Evolutionary conservation across 305 asterid species (phyloP).

Genomic region (Fraxinus ornus): DNA sequence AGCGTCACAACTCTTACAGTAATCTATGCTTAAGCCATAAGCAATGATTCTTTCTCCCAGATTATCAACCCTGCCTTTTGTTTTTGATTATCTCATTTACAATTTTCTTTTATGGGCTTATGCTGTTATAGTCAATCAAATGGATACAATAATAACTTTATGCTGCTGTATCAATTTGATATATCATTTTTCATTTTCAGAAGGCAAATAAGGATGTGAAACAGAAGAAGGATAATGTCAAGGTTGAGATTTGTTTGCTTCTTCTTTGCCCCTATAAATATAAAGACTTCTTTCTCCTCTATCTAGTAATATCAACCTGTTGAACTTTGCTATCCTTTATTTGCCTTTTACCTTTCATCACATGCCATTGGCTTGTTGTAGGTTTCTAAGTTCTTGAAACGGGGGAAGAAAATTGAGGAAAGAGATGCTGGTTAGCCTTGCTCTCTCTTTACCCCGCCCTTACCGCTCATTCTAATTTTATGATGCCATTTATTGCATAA

Average conservation of each 20-base stretch:
- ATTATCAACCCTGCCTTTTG: conserved; percentile 9
- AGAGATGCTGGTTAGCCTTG: conserved; percentile 34
- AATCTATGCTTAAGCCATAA: background rate
- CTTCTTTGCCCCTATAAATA: conserved; percentile 8
- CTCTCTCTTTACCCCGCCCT: background rate
- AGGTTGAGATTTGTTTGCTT: conserved; percentile 29
- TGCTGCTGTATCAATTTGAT: conserved; percentile 13
- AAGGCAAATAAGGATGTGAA: conserved; percentile 34
- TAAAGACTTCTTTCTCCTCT: background rate
- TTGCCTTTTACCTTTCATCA: background rate
- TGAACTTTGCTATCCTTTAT: background rate
- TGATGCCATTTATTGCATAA: conserved; percentile 12
- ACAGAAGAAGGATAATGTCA: conserved; percentile 30
- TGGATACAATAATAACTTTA: conserved; percentile 3
- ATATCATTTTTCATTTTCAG: conserved; percentile 34
- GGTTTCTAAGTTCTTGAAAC: conserved; percentile 32
- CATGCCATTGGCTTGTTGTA: conserved; percentile 22
- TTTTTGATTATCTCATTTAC: background rate
- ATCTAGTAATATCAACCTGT: background rate
- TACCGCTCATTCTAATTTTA: background rate
- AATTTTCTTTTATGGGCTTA: background rate
- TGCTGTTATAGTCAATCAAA: conserved; percentile 12
- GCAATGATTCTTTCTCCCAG: background rate
- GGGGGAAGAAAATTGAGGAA: conserved; percentile 35
- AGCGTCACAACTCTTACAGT: background rate